A percentile compares a stretch with the other conserved stretches of the same genome.
These are phyloP conservation scores for Emergomyces orientalis DNA, from an alignment of 2,329 filamentous ascomycete species.

Conservation along the genomic window DNA sequence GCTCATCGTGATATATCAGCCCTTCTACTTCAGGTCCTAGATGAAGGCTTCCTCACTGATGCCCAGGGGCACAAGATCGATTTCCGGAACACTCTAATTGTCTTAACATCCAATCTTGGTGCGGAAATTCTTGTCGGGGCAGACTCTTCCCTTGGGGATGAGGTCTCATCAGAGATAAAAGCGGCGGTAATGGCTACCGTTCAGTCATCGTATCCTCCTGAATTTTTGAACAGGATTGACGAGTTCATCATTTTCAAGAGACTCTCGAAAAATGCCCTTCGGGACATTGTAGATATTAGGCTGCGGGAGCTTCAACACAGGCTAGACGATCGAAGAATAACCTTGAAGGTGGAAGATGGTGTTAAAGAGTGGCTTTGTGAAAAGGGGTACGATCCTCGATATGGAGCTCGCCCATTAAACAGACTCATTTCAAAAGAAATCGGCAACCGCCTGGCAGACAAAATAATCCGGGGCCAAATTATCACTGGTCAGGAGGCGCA, in stretches of 20 bases:
- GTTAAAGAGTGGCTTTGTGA: constrained; percentile 83
- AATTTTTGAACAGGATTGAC: constrained; percentile 94
- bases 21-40: constrained; percentile 82
- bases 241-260: constrained; percentile 96
- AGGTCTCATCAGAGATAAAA: constrained; percentile 64
- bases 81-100: constrained; percentile 93
- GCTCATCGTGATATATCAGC: constrained; percentile 92
- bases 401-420: constrained; percentile 84
- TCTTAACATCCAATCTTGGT: constrained; percentile 89
- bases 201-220: constrained; percentile 63
- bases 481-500: constrained; percentile 64
- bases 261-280: constrained; percentile 64
- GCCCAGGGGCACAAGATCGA: constrained; percentile 94
- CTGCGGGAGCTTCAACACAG: constrained; percentile 73
- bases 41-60: constrained; percentile 93
- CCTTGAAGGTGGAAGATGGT: constrained; percentile 57
- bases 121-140: constrained; percentile 80
- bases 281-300: constrained; percentile 90
- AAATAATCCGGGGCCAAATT: constrained; percentile 79
- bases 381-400: constrained; percentile 81
- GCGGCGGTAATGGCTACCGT: constrained; percentile 84
- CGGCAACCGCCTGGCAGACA: constrained; percentile 77
- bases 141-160: constrained; percentile 56
- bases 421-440: constrained; percentile 84
- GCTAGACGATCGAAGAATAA: constrained; percentile 77